These are phyloP conservation scores for Phytophthora pistaciae DNA, from an alignment of 352 stramenopile genomes.

Conservation along the genomic window DNA sequence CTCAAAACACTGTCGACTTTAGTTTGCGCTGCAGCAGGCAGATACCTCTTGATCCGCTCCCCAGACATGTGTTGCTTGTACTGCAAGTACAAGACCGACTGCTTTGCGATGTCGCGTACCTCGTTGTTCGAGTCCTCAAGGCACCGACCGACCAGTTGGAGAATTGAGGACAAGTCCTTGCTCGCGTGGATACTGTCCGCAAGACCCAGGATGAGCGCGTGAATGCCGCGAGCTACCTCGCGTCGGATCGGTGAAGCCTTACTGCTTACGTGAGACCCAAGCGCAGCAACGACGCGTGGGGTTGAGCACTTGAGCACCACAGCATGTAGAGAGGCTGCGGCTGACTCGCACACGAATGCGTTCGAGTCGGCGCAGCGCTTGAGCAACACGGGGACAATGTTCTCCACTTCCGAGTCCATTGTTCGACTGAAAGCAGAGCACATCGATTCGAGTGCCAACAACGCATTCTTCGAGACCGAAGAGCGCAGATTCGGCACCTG, in stretches of 20 bases:
- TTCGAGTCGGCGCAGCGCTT: slow-evolving; percentile 79
- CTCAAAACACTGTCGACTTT: slow-evolving; percentile 64
- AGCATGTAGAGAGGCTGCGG: slow-evolving; percentile 47
- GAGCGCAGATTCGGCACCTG: slow-evolving; percentile 80
- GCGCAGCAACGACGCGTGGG: slow-evolving; percentile 47
- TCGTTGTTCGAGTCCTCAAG: slow-evolving; percentile 84
- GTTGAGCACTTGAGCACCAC: slow-evolving; percentile 71
- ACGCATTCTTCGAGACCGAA: slow-evolving; percentile 78
- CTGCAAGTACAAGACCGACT: slow-evolving; percentile 62
- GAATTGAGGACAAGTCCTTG: slow-evolving; percentile 53
- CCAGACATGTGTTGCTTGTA: slow-evolving; percentile 46
- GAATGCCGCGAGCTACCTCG: slow-evolving; percentile 67
- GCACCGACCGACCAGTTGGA: slow-evolving; percentile 63
- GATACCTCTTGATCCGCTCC: slow-evolving; percentile 61
- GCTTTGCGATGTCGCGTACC: slow-evolving; percentile 74
- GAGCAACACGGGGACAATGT: slow-evolving; percentile 65
- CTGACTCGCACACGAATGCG: slow-evolving; percentile 77
- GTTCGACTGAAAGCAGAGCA: slow-evolving; percentile 48
- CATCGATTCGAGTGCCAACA: slow-evolving; percentile 74
- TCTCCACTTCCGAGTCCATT: slow-evolving; percentile 73
- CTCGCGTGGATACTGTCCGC: slow-evolving; percentile 39
- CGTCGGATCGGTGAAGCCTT: slow-evolving; percentile 64
- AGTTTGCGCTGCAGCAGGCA: slow-evolving; percentile 46
- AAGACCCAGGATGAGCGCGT: slow-evolving; percentile 55
- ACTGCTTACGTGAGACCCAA: slow-evolving; percentile 50